These are phyloP conservation scores for Mycena crocata DNA, from an alignment of 768 basidiomycete species.

Conservation along the genomic window DNA sequence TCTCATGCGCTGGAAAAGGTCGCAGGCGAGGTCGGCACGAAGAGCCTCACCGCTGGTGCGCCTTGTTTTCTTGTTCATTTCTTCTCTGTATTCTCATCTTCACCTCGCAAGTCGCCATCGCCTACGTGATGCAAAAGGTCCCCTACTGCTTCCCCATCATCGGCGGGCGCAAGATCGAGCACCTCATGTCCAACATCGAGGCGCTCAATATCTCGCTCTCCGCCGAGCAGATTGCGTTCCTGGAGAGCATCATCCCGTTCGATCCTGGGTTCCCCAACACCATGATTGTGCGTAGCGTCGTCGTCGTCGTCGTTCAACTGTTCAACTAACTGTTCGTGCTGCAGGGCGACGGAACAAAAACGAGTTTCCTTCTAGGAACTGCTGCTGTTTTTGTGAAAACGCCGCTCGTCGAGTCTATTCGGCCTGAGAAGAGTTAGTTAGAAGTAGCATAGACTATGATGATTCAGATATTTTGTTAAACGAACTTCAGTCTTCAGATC, in stretches of 20 bases:
- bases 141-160: conserved; percentile 11
- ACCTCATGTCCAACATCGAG: conserved; percentile 3
- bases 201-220: conserved; percentile 55
- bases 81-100: background rate
- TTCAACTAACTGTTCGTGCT: background rate
- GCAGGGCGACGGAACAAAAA: background rate
- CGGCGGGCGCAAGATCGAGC: conserved; percentile 15
- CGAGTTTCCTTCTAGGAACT: background rate
- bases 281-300: conserved; percentile 50
- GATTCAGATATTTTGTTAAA: too few relatives aligned
- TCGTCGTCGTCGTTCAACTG: background rate
- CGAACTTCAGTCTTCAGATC: too few relatives aligned
- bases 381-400: background rate
- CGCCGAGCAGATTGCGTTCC: conserved; percentile 54
- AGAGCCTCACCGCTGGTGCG: conserved; percentile 37
- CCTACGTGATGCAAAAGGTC: conserved; percentile 63
- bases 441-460: background rate
- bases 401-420: conserved; percentile 21
- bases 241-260: conserved; percentile 58
- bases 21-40: conserved; percentile 51
- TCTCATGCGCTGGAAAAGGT: conserved; percentile 51
- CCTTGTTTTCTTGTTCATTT: background rate
- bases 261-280: conserved; percentile 57
- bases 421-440: conserved; percentile 32
- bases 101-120: conserved; percentile 59